phyloP scores from a whole-genome alignment of 2,329 filamentous ascomycete species.

The Penicillium aurantiogriseum region DNA sequence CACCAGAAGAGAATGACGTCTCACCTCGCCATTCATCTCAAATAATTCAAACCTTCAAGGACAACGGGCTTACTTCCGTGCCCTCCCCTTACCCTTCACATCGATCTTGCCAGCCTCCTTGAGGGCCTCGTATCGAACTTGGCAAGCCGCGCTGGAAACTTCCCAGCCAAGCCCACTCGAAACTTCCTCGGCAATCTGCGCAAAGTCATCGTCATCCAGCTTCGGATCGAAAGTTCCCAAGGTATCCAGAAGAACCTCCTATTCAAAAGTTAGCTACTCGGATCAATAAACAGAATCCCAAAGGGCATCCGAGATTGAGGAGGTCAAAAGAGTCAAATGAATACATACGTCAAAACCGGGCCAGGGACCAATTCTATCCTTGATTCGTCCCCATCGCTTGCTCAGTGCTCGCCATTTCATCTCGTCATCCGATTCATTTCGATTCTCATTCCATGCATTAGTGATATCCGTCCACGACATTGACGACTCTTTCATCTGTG shows the following conservation, averaged over 20 bases:
- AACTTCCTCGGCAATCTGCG: neutral
- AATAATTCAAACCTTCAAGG: neutral
- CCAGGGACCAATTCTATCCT: neutral
- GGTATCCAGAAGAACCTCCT: neutral
- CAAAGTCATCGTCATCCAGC: neutral
- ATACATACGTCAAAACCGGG: constrained; percentile 1
- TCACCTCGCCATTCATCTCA: neutral
- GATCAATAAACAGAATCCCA: neutral
- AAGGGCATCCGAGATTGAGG: neutral
- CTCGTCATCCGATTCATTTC: neutral
- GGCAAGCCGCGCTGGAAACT: neutral
- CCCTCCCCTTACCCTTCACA: neutral
- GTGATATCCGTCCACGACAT: neutral
- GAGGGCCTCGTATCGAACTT: neutral
- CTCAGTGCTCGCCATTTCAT: neutral
- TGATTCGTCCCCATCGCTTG: neutral
- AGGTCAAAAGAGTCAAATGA: neutral
- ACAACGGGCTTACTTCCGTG: neutral
- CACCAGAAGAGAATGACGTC: neutral
- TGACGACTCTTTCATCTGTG: neutral
- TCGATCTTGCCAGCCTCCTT: neutral
- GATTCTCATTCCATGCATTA: neutral
- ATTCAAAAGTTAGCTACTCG: neutral
- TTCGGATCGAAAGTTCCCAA: neutral
- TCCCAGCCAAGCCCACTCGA: neutral